Percentiles rank a stretch among this genome's conserved stretches.
Evolutionary conservation across 2,329 filamentous ascomycete species (phyloP).

Genomic region (Aschersonia sp.): DNA sequence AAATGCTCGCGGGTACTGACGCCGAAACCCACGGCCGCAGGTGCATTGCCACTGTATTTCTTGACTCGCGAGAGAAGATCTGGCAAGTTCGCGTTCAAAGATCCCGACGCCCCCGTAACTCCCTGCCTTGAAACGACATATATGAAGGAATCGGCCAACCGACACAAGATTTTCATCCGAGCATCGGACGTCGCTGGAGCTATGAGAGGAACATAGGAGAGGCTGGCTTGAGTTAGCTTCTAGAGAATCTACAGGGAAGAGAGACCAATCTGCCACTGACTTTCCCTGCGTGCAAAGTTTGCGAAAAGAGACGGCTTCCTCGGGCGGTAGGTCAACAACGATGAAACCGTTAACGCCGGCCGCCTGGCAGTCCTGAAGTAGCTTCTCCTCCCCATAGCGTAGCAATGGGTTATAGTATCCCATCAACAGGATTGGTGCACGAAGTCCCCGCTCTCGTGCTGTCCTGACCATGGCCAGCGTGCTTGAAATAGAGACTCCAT

Average conservation of each 20-base stretch:
- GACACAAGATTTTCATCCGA: slow-evolving; percentile 90
- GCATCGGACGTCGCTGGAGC: slow-evolving; percentile 83
- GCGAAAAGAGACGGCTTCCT: slow-evolving; percentile 88
- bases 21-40: slow-evolving; percentile 87
- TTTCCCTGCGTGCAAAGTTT: slow-evolving; percentile 66
- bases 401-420: slow-evolving; percentile 97
- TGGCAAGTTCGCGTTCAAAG: slow-evolving; percentile 67
- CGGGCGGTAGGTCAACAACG: slow-evolving; percentile 85
- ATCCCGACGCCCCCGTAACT: slow-evolving; percentile 80
- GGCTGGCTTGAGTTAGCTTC: slow-evolving; percentile 24
- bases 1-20: slow-evolving; percentile 95
- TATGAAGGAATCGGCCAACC: slow-evolving; percentile 96
- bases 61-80: slow-evolving; percentile 75
- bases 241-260: background rate
- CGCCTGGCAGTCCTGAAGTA: slow-evolving; percentile 70
- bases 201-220: slow-evolving; percentile 95
- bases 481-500: slow-evolving; percentile 71
- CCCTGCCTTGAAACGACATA: slow-evolving; percentile 97
- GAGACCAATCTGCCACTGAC: slow-evolving; percentile 26
- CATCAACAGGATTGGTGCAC: slow-evolving; percentile 81
- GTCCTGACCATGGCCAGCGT: slow-evolving; percentile 74
- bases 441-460: slow-evolving; percentile 63
- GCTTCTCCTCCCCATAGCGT: slow-evolving; percentile 82
- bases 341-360: slow-evolving; percentile 94
- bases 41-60: slow-evolving; percentile 79